Conservation (phyloP, 2,329 filamentous ascomycete species). For the Drechslerella dactyloides region DNA sequence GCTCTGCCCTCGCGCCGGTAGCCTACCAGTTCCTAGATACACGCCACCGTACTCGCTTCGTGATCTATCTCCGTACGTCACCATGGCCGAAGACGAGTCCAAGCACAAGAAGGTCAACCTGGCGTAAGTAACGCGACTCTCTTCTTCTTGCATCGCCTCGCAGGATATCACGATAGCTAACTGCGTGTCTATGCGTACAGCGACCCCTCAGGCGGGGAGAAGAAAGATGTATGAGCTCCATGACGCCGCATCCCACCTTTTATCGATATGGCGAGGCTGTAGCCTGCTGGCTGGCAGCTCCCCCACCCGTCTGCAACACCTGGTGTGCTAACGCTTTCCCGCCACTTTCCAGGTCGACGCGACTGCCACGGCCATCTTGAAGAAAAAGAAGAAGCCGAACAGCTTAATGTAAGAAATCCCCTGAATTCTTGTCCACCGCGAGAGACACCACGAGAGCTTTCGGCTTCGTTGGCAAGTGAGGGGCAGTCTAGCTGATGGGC, state of each 20-base stretch:
- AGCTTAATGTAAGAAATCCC: conserved; percentile 81
- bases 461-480: conserved; percentile 21
- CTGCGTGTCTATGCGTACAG: conserved; percentile 61
- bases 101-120: conserved; percentile 79
- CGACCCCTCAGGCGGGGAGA: conserved; percentile 86
- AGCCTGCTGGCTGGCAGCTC: conserved; percentile 24
- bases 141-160: conserved; percentile 7
- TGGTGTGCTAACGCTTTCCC: conserved; percentile 57
- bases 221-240: conserved; percentile 72
- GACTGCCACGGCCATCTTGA: conserved; percentile 92
- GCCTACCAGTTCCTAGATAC: conserved; percentile 9
- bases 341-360: conserved; percentile 74
- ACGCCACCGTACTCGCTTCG: not conserved
- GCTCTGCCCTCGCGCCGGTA: conserved; percentile 15
- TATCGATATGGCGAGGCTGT: conserved; percentile 53
- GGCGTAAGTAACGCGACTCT: conserved; percentile 66
- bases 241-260: conserved; percentile 53
- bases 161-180: conserved; percentile 41
- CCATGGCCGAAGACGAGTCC: conserved; percentile 54
- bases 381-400: conserved; percentile 99
- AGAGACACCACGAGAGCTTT: not conserved
- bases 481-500: not conserved
- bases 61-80: conserved; percentile 17
- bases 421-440: not conserved
- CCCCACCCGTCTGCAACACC: conserved; percentile 45